Percentiles rank a stretch among this genome's conserved stretches.
phyloP scores from a whole-genome alignment of 1,139 yeast species.

The Nakaseomyces kungkrabaensis region DNA sequence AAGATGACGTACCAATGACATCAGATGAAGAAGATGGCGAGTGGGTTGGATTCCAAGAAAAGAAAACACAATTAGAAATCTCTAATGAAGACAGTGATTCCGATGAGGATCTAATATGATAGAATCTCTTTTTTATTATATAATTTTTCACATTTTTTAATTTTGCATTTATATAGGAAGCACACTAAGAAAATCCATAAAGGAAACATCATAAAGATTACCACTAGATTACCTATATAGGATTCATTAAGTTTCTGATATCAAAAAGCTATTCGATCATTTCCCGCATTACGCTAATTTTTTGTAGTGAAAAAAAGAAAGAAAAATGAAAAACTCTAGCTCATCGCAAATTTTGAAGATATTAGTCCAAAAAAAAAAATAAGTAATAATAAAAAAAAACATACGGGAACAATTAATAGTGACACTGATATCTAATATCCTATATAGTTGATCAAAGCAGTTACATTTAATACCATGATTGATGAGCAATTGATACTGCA shows the following conservation, averaged over 20 bases:
- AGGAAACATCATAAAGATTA: no score
- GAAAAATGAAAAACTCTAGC: background rate
- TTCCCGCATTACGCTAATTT: no score
- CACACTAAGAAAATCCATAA: no score
- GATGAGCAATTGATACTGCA: background rate
- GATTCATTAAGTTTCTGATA: no score
- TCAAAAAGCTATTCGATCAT: no score
- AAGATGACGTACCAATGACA: conserved; percentile 16
- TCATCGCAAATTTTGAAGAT: background rate
- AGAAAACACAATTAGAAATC: conserved; percentile 16
- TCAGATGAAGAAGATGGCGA: conserved; percentile 20
- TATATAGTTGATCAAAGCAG: no score
- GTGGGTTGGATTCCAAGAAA: conserved; percentile 26
- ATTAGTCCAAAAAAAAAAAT: no score
- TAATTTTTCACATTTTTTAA: background rate
- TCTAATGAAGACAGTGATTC: conserved; percentile 12
- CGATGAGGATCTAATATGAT: conserved; percentile 9
- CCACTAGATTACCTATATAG: no score
- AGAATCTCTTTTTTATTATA: conserved; percentile 10
- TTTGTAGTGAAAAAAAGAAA: background rate
- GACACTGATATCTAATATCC: no score
- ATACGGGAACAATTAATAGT: no score
- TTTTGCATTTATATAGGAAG: background rate
- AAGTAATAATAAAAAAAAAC: no score
- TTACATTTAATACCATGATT: background rate